Percentiles rank a stretch among this genome's conserved stretches.
Evolutionary conservation across 345 rosid genomes (phyloP).

Genomic region (Corymbia maculata): DNA sequence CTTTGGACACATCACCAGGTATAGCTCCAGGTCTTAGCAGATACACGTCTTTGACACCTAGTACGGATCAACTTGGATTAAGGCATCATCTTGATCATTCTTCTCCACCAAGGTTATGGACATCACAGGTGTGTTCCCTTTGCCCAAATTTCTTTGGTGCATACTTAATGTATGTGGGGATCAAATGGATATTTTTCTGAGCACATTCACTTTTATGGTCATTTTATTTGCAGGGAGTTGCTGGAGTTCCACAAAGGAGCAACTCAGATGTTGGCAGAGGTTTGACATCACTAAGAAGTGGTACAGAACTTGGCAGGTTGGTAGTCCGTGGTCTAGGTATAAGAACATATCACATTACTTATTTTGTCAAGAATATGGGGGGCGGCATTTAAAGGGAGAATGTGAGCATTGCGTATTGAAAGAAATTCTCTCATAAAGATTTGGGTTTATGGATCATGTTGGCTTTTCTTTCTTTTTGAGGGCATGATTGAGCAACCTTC

Average conservation of each 20-base stretch:
- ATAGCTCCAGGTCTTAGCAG: slow-evolving; percentile 26
- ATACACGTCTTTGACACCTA: slow-evolving; percentile 13
- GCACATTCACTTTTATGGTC: neutral
- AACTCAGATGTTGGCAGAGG: slow-evolving; percentile 39
- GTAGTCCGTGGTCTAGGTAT: neutral
- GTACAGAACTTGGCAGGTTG: slow-evolving; percentile 67
- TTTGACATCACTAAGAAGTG: slow-evolving; percentile 40
- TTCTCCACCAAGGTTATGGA: slow-evolving; percentile 48
- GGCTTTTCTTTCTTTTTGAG: neutral
- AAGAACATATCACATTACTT: neutral
- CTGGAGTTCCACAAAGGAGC: slow-evolving; percentile 36
- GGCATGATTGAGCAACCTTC: neutral
- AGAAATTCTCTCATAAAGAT: neutral
- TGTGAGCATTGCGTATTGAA: neutral
- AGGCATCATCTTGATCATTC: slow-evolving; percentile 32
- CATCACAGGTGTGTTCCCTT: slow-evolving; percentile 36
- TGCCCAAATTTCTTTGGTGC: neutral
- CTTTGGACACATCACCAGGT: slow-evolving; percentile 16
- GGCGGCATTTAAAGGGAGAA: neutral
- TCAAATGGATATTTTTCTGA: slow-evolving; percentile 31
- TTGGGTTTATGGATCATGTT: neutral
- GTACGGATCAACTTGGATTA: slow-evolving; percentile 35
- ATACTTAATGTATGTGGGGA: slow-evolving; percentile 22
- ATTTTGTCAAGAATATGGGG: neutral
- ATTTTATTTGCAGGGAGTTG: slow-evolving; percentile 22